Percentiles rank a stretch among this genome's conserved stretches.
Evolutionary conservation across 495 filamentous ascomycete species (phyloP).

Genomic region (Xylaria telfairii): DNA sequence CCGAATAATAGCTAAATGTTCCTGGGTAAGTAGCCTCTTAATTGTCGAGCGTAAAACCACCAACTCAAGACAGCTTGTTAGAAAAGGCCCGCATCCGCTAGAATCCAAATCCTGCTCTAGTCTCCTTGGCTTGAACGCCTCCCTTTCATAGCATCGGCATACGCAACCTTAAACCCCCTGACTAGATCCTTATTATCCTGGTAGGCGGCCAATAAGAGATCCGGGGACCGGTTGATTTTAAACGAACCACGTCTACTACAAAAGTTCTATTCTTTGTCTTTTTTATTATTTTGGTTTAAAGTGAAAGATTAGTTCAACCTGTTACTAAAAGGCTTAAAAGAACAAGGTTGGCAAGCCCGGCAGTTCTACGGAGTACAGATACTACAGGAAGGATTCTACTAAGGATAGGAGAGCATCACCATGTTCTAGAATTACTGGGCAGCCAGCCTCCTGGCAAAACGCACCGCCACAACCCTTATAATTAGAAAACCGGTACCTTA

Average conservation of each 20-base stretch:
- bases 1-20: not conserved
- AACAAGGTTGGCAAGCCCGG: not conserved
- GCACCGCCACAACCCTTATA: not conserved
- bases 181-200: not conserved
- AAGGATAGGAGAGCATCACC: not conserved
- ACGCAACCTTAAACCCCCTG: slow-evolving; percentile 2
- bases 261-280: not conserved
- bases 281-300: too few species aligned
- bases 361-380: slow-evolving; percentile 4
- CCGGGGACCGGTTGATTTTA: not conserved
- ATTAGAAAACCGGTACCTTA: not conserved
- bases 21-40: not conserved
- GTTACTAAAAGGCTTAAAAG: not conserved
- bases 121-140: slow-evolving; percentile 7
- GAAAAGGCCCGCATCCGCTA: not conserved
- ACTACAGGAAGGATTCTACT: too few species aligned
- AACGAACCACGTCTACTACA: not conserved
- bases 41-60: not conserved
- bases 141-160: not conserved
- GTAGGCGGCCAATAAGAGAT: not conserved
- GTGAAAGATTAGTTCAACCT: not conserved
- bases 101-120: slow-evolving; percentile 5
- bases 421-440: not conserved
- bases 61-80: not conserved
- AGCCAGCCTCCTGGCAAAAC: not conserved